A percentile compares a stretch with the other conserved stretches of the same genome.
These are phyloP conservation scores for Naganishia sp. DNA, from an alignment of 1,284 basidiomycete species.

Conservation along the genomic window DNA sequence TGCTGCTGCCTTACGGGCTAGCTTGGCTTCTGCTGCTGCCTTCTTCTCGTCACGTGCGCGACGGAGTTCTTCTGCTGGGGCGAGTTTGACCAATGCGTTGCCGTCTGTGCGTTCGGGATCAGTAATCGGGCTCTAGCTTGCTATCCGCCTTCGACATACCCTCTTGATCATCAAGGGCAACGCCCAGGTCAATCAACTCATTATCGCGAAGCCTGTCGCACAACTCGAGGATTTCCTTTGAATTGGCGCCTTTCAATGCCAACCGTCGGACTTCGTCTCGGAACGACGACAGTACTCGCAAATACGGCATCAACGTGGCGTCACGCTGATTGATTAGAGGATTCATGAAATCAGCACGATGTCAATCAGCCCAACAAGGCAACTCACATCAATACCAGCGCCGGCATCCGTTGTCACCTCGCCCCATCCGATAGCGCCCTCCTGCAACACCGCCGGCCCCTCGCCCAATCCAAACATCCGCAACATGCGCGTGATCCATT, in stretches of 20 bases:
- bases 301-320: conserved; percentile 83
- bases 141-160: conserved; percentile 62
- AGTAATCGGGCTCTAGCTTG: too few species aligned
- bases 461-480: conserved; percentile 94
- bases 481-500: conserved; percentile 87
- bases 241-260: conserved; percentile 69
- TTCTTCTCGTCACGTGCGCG: conserved; percentile 87
- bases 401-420: conserved; percentile 43
- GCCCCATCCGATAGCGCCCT: conserved; percentile 57
- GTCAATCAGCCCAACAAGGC: background rate
- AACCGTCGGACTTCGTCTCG: conserved; percentile 82
- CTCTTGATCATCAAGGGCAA: conserved; percentile 95
- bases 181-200: conserved; percentile 87
- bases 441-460: conserved; percentile 55
- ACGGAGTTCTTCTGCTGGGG: conserved; percentile 78
- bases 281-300: conserved; percentile 83
- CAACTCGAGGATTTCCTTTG: conserved; percentile 72
- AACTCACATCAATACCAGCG: conserved; percentile 63
- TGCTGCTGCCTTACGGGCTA: conserved; percentile 74
- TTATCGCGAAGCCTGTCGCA: conserved; percentile 88
- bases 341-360: conserved; percentile 7
- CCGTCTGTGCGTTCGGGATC: too few species aligned
- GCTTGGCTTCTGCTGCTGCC: conserved; percentile 72
- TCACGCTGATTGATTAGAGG: conserved; percentile 63
- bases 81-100: conserved; percentile 90